Evolutionary conservation across 257 asterid genomes (phyloP).

Genomic region (Solanum phureja): DNA sequence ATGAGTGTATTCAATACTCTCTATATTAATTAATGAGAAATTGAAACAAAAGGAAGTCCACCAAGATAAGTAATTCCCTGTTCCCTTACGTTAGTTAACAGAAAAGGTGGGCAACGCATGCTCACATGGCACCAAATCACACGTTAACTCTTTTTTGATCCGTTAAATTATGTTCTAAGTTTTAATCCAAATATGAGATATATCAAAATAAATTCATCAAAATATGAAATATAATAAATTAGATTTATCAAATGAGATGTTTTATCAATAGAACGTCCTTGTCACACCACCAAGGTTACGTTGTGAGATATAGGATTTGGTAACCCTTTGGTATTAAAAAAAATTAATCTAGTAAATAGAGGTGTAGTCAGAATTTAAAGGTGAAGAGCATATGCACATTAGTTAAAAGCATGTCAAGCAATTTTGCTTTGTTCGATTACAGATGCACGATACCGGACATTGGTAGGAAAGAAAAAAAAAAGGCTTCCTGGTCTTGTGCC

Average conservation of each 20-base stretch:
- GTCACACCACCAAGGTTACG: background rate
- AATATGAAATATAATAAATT: background rate
- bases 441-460: too few relatives aligned
- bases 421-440: too few relatives aligned
- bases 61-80: background rate
- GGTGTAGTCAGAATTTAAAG: background rate
- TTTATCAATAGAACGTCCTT: background rate
- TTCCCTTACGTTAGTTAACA: slow-evolving; percentile 17
- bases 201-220: background rate
- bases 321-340: too few relatives aligned
- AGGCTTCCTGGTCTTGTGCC: too few relatives aligned
- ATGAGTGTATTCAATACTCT: too few relatives aligned
- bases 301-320: background rate
- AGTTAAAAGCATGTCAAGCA: too few relatives aligned
- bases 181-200: background rate
- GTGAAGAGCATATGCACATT: too few relatives aligned
- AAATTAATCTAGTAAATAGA: too few relatives aligned
- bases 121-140: slow-evolving; percentile 8
- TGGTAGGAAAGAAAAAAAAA: too few relatives aligned
- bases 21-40: background rate
- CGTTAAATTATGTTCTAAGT: background rate
- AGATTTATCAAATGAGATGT: background rate
- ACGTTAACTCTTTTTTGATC: slow-evolving; percentile 14
- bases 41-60: slow-evolving; percentile 5
- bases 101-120: slow-evolving; percentile 21